Conservation (phyloP, 2,329 filamentous ascomycete species). For the Nothophaeocryptopus gaeumannii region DNA sequence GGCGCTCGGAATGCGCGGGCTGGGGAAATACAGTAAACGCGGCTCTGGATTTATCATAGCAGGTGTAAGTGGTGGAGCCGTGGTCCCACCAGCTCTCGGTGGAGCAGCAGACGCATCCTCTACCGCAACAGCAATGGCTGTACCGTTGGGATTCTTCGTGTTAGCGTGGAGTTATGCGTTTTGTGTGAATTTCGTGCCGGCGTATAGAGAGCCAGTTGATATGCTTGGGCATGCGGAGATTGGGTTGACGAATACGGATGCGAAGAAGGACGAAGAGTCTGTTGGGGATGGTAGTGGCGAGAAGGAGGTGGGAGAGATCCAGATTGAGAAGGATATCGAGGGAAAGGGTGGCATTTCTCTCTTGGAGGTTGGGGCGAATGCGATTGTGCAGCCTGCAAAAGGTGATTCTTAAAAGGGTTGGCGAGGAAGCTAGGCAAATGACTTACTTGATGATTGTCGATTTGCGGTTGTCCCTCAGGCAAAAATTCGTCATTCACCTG, state of each 20-base stretch:
- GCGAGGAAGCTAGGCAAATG: too few relatives aligned
- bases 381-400: too few relatives aligned
- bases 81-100: constrained; percentile 68
- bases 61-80: constrained; percentile 68
- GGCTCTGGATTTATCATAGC: constrained; percentile 71
- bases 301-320: not conserved
- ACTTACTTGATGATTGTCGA: too few relatives aligned
- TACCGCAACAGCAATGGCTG: constrained; percentile 20
- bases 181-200: constrained; percentile 61
- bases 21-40: constrained; percentile 74
- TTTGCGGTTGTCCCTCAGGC: too few relatives aligned
- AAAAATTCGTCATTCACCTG: too few relatives aligned
- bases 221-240: not conserved
- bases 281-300: not conserved
- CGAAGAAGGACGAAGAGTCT: not conserved
- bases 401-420: too few relatives aligned
- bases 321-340: too few relatives aligned
- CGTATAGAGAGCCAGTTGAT: constrained; percentile 59
- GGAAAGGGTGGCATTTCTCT: not conserved
- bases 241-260: not conserved
- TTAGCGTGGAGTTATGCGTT: constrained; percentile 47
- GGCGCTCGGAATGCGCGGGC: constrained; percentile 70
- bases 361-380: not conserved
- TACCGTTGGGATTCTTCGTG: constrained; percentile 47
- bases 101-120: constrained; percentile 60